Evolutionary conservation across 352 stramenopile genomes (phyloP).

Genomic region (Phytophthora vignae): DNA sequence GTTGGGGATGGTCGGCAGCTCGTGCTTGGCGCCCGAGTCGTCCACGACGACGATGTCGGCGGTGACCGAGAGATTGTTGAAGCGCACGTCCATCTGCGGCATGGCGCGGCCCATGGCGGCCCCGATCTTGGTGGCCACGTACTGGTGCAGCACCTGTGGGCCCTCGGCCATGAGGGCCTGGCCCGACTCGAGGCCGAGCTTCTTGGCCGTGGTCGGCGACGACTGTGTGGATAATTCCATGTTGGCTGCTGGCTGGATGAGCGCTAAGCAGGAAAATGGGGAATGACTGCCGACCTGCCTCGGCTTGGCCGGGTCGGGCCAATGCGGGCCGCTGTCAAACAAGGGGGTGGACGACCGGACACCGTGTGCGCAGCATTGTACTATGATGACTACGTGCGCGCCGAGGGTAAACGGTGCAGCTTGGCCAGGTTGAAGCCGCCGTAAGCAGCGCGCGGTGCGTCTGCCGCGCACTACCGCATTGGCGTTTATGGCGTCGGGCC

Average conservation of each 20-base stretch:
- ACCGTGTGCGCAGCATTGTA: slow-evolving; percentile 19
- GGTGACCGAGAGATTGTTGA: slow-evolving; percentile 50
- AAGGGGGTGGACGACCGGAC: slow-evolving; percentile 21
- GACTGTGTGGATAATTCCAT: slow-evolving; percentile 22
- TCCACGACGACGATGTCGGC: slow-evolving; percentile 42
- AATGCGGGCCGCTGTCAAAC: slow-evolving; percentile 22
- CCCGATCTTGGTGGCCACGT: slow-evolving; percentile 40
- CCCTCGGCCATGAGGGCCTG: slow-evolving; percentile 41
- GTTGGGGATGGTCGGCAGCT: slow-evolving; percentile 47
- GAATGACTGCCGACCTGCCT: slow-evolving; percentile 16
- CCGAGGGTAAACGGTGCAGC: slow-evolving; percentile 10
- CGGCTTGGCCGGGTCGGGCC: background rate
- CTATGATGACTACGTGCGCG: background rate
- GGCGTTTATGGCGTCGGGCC: background rate
- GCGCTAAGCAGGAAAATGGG: slow-evolving; percentile 28
- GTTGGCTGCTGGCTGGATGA: slow-evolving; percentile 8
- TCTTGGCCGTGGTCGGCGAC: slow-evolving; percentile 28
- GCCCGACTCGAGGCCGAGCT: slow-evolving; percentile 30
- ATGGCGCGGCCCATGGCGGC: slow-evolving; percentile 37
- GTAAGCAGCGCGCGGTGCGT: background rate
- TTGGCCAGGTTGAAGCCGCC: slow-evolving; percentile 7
- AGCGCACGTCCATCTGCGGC: slow-evolving; percentile 58
- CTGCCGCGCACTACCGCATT: background rate
- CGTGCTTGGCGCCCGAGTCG: slow-evolving; percentile 14
- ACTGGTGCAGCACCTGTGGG: slow-evolving; percentile 41